Evolutionary conservation across 192 early-diverging fungal genomes (phyloP), one percentile per base, ranked within the genome.

Genomic region (Gryganskiella cystojenkinii): DNA sequence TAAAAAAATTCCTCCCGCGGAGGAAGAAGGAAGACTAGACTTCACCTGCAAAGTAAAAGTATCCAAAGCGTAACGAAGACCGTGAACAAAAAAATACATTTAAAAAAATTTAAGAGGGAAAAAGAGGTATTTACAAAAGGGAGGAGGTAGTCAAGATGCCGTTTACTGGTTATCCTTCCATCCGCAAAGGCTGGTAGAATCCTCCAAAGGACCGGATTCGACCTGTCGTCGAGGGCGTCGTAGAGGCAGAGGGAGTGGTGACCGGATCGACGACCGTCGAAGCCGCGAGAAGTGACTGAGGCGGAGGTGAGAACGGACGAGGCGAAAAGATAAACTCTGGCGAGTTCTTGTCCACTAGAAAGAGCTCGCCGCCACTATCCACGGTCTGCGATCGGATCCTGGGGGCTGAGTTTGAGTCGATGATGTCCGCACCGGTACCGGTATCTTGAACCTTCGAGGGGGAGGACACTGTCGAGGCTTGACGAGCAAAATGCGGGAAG

Each of bases 241-340:
- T n/a, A n/a, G n/a, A n/a, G n/a, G n/a, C n/a, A n/a, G n/a, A n/a
- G 37, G 13, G 37, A 9, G 37, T 13, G 13, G 37, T 9, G 37
- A 40, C 37, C 13, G 5, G 37, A 40, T 40, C 37, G 37, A 40
- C 37, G 7, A 13, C 13, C 13, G 37, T 40, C 37, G 37, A 5
- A 9, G 37, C 37, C 13, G 37, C 37, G 7, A 40, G 5, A 40
- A 40, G 37, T 40, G 37, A 40, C 24, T 57, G 28, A n/a, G 67
- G 9, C 5, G 58, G 58, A 31, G 72, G 72, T 3, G 72, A 67
- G n/a, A 31, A 63, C 20, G 72, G 64, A 10, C 72, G 24, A 13
- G 72, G 72, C 28, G 72, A 76, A 61, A 76, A 76, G 35, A 76
- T 61, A 22, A 61, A 67, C 33, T 76, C 72, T 24, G 55, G 51